These are phyloP conservation scores for Termitomyces sp. DNA, from an alignment of 768 basidiomycete genomes.

Conservation along the genomic window DNA sequence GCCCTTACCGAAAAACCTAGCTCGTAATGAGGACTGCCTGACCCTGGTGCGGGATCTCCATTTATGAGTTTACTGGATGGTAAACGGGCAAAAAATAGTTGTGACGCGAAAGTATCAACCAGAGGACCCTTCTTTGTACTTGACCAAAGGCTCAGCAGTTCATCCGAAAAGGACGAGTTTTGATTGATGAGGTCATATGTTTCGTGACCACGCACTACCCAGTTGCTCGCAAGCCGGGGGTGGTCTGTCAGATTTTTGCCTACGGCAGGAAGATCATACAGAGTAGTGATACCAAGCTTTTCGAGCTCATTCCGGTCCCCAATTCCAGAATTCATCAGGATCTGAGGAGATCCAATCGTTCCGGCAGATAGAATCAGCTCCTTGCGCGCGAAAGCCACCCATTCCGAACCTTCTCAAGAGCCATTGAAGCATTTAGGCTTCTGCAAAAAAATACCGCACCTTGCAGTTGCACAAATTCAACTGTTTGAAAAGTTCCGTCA, in stretches of 20 bases:
- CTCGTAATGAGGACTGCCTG: slow-evolving; percentile 21
- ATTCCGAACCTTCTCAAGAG: background rate
- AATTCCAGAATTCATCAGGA: slow-evolving; percentile 25
- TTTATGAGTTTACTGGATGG: too few species aligned
- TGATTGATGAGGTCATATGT: slow-evolving; percentile 15
- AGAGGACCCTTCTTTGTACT: slow-evolving; percentile 19
- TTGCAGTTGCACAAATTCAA: slow-evolving; percentile 15
- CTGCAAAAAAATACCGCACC: background rate
- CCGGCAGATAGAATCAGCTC: slow-evolving; percentile 30
- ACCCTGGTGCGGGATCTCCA: too few species aligned
- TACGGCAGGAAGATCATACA: slow-evolving; percentile 20
- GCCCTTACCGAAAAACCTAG: slow-evolving; percentile 11
- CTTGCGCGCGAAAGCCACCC: slow-evolving; percentile 13
- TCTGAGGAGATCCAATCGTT: slow-evolving; percentile 23
- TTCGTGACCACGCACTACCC: slow-evolving; percentile 16
- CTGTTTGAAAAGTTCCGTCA: slow-evolving; percentile 11
- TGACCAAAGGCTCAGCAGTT: slow-evolving; percentile 17
- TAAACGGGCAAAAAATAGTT: slow-evolving; percentile 16
- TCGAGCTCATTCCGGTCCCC: slow-evolving; percentile 17
- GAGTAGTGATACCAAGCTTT: slow-evolving; percentile 10
- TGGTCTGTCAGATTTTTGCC: slow-evolving; percentile 24
- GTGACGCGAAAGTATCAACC: slow-evolving; percentile 15
- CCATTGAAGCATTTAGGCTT: background rate
- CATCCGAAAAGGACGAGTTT: slow-evolving; percentile 12
- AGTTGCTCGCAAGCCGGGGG: slow-evolving; percentile 14